A percentile compares a stretch with the other conserved stretches of the same genome.
Conservation (phyloP, 2,329 filamentous ascomycete genomes). For the Neonectria ditissima region DNA sequence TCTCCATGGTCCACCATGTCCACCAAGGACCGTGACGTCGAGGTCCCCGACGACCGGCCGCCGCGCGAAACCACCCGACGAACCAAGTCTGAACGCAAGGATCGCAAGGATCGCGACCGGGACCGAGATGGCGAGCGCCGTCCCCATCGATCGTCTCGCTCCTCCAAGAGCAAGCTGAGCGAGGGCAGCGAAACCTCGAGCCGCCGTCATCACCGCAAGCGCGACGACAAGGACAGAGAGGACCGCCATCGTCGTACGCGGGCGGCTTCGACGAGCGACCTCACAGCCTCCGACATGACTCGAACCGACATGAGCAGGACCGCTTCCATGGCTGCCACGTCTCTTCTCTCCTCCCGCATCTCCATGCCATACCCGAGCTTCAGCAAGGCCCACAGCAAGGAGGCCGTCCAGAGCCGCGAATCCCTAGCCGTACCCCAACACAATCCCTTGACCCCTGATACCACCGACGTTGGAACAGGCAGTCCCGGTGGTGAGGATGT, state of each 20-base stretch:
- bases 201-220: conserved; percentile 47
- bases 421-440: conserved; percentile 54
- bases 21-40: conserved; percentile 57
- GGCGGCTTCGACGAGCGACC: conserved; percentile 58
- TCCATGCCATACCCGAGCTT: conserved; percentile 82
- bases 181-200: conserved; percentile 56
- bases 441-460: conserved; percentile 72
- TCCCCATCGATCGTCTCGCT: conserved; percentile 55
- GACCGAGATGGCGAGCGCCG: conserved; percentile 52
- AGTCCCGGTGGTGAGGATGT: conserved; percentile 36
- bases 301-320: conserved; percentile 56
- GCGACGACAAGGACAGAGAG: conserved; percentile 50
- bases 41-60: conserved; percentile 51
- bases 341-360: conserved; percentile 54
- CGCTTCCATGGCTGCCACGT: conserved; percentile 48
- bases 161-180: conserved; percentile 56
- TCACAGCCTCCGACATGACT: conserved; percentile 60
- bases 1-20: conserved; percentile 53
- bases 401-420: conserved; percentile 76
- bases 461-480: conserved; percentile 71
- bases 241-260: conserved; percentile 46
- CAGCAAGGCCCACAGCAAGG: conserved; percentile 92
- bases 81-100: conserved; percentile 55
- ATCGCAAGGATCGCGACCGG: conserved; percentile 49
- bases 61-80: conserved; percentile 56